Evolutionary conservation across 2,329 filamentous ascomycete species (phyloP).

Genomic region (Ophiocordyceps camponoti-floridani): DNA sequence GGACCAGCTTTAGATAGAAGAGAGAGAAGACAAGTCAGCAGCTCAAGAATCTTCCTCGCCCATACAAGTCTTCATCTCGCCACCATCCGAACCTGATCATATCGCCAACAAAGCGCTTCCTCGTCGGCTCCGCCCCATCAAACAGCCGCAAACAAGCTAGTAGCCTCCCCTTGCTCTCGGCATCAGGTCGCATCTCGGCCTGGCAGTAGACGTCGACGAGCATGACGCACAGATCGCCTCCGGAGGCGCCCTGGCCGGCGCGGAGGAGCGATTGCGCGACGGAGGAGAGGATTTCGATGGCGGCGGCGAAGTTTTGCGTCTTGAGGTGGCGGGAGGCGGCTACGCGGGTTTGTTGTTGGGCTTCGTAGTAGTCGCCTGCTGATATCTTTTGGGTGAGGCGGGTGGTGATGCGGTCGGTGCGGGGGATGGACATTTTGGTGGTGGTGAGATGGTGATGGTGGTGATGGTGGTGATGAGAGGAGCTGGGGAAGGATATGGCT

Average conservation of each 20-base stretch:
- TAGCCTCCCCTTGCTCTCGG: conserved; percentile 55
- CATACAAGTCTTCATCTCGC: too few species aligned
- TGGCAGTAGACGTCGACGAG: conserved; percentile 84
- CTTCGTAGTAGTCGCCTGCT: conserved; percentile 92
- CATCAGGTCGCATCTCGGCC: conserved; percentile 60
- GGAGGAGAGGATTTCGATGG: conserved; percentile 69
- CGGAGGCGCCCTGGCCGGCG: conserved; percentile 84
- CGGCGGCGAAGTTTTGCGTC: conserved; percentile 63
- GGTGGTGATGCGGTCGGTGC: conserved; percentile 32
- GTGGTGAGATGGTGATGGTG: too few species aligned
- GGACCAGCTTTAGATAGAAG: conserved; percentile 54
- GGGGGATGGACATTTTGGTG: too few species aligned
- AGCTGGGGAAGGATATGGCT: too few species aligned
- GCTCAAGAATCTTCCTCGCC: neutral
- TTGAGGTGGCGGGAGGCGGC: conserved; percentile 91
- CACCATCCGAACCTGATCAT: conserved; percentile 47
- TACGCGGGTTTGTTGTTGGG: conserved; percentile 92
- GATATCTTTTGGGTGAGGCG: conserved; percentile 71
- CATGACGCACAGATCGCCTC: conserved; percentile 75
- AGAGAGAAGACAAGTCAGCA: neutral
- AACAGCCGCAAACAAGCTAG: conserved; percentile 70
- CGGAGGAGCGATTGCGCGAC: conserved; percentile 75
- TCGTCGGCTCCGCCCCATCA: conserved; percentile 64
- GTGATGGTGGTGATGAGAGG: neutral
- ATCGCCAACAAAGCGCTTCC: conserved; percentile 82